phyloP scores from a whole-genome alignment of 371 early-diverging fungal species.

The Synchytrium microbalum region DNA sequence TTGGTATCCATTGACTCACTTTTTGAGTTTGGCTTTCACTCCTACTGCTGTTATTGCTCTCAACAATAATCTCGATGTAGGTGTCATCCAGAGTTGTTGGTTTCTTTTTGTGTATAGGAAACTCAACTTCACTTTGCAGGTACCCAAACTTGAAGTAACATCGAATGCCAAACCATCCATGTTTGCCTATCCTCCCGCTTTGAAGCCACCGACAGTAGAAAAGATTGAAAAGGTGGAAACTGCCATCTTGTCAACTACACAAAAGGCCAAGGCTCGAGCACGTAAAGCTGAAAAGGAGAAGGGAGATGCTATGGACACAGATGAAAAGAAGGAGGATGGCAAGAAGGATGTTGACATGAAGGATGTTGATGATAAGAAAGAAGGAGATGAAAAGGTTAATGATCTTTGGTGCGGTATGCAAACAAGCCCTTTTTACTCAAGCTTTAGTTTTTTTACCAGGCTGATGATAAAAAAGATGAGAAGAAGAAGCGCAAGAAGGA shows the following conservation, averaged over 20 bases:
- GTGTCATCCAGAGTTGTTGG: background rate
- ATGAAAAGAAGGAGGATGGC: slow-evolving; percentile 18
- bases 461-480: slow-evolving; percentile 6
- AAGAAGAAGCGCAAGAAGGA: slow-evolving; percentile 59
- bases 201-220: slow-evolving; percentile 55
- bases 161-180: slow-evolving; percentile 79
- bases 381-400: background rate
- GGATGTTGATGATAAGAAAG: slow-evolving; percentile 11
- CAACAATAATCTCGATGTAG: slow-evolving; percentile 70
- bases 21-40: slow-evolving; percentile 85
- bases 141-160: slow-evolving; percentile 77
- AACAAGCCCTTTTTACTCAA: background rate
- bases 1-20: slow-evolving; percentile 98
- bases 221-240: slow-evolving; percentile 69
- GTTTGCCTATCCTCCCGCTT: slow-evolving; percentile 86
- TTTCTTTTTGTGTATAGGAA: background rate
- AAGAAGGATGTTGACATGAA: slow-evolving; percentile 15
- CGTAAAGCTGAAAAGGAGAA: slow-evolving; percentile 74
- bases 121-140: slow-evolving; percentile 22
- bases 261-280: slow-evolving; percentile 82
- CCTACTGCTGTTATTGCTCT: slow-evolving; percentile 94
- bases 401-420: too few relatives aligned
- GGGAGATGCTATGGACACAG: slow-evolving; percentile 33
- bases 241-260: slow-evolving; percentile 91
- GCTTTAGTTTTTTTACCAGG: background rate